These are phyloP conservation scores for Fusarium azukiicola DNA, from an alignment of 2,329 filamentous ascomycete species.

Conservation along the genomic window DNA sequence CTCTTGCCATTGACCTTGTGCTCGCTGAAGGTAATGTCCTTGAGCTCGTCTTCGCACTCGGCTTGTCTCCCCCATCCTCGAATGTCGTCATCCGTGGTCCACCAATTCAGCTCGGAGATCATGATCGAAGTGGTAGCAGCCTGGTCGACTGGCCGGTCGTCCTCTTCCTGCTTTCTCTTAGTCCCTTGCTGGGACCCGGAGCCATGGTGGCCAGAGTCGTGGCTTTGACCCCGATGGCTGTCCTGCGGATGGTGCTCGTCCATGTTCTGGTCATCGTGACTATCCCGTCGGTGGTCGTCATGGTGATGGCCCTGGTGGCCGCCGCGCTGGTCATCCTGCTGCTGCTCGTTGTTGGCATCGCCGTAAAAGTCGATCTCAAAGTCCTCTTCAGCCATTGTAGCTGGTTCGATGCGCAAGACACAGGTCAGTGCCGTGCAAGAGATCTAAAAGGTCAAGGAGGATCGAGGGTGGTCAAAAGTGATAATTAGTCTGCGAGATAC, in stretches of 20 bases:
- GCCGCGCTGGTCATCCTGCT: conserved; percentile 63
- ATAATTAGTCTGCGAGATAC: conserved; percentile 56
- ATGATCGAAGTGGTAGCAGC: conserved; percentile 86
- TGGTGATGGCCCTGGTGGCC: conserved; percentile 54
- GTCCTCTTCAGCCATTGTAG: conserved; percentile 84
- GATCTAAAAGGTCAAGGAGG: conserved; percentile 32
- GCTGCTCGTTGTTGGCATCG: conserved; percentile 73
- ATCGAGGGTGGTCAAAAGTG: conserved; percentile 44
- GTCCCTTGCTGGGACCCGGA: conserved; percentile 69
- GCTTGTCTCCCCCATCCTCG: conserved; percentile 91
- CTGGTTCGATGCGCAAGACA: conserved; percentile 35
- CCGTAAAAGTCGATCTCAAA: conserved; percentile 88
- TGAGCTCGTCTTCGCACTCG: conserved; percentile 91
- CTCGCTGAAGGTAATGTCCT: conserved; percentile 97
- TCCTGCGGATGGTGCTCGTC: conserved; percentile 66
- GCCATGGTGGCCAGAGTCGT: conserved; percentile 66
- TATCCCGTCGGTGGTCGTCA: conserved; percentile 52
- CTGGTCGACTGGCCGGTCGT: conserved; percentile 79
- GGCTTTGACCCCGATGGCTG: conserved; percentile 58
- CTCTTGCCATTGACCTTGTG: conserved; percentile 99
- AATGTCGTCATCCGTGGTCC: conserved; percentile 97
- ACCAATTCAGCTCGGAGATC: conserved; percentile 96
- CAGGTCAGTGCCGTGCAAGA: conserved; percentile 41
- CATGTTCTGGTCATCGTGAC: conserved; percentile 64
- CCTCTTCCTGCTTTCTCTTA: conserved; percentile 81